Evolutionary conservation across 176 grass and related monocot genomes (phyloP).

Genomic region (Miscanthus lutarioriparius): DNA sequence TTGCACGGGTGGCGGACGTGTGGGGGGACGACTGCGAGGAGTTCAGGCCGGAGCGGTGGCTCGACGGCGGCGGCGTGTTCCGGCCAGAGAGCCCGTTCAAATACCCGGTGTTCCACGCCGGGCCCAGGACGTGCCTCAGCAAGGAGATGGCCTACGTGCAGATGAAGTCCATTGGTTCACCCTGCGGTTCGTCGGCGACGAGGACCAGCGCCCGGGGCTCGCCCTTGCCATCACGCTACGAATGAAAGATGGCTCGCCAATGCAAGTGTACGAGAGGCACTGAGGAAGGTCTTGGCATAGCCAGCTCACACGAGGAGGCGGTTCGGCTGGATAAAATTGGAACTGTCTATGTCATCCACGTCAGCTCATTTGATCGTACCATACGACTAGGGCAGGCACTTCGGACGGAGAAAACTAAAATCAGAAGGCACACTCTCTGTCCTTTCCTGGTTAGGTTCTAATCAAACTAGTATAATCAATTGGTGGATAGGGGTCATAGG

Average conservation of each 20-base stretch:
- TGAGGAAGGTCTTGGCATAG: too few species aligned
- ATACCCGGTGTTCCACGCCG: conserved; percentile 59
- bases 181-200: conserved; percentile 28
- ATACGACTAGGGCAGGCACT: too few species aligned
- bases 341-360: too few species aligned
- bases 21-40: conserved; percentile 62
- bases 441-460: too few species aligned
- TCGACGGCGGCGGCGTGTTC: conserved; percentile 38
- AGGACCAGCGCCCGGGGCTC: conserved; percentile 23
- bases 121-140: conserved; percentile 65
- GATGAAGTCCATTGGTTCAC: conserved; percentile 70
- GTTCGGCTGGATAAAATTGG: too few species aligned
- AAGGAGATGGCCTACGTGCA: conserved; percentile 83
- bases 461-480: too few species aligned
- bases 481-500: too few species aligned
- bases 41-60: conserved; percentile 67
- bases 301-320: too few species aligned
- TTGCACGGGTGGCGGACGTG: conserved; percentile 43
- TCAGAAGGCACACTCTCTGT: too few species aligned
- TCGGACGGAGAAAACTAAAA: too few species aligned
- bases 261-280: background rate
- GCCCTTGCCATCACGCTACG: conserved; percentile 49
- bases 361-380: too few species aligned
- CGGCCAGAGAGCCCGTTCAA: conserved; percentile 54
- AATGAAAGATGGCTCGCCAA: conserved; percentile 54